A percentile compares a stretch with the other conserved stretches of the same genome.
Evolutionary conservation across 2,329 filamentous ascomycete genomes (phyloP).

Genomic region (Xylariaceae sp.): DNA sequence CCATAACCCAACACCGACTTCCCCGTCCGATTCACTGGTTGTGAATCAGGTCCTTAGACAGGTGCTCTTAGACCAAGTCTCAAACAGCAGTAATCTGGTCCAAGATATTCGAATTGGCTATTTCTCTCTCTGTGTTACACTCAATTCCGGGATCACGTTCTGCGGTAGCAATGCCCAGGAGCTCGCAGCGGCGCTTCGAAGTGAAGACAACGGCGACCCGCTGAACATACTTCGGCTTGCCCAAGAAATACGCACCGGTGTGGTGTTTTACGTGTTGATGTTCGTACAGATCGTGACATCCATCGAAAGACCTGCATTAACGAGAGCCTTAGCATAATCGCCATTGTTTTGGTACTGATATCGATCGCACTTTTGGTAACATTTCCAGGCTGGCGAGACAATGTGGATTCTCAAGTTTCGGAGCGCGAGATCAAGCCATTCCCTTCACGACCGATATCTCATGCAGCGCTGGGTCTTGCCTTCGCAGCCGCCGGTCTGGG

Average conservation of each 20-base stretch:
- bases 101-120: slow-evolving; percentile 1
- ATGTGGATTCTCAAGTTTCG: neutral
- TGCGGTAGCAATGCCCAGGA: neutral
- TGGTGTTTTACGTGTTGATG: neutral
- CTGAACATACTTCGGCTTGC: neutral
- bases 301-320: neutral
- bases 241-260: neutral
- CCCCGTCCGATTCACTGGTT: neutral
- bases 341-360: neutral
- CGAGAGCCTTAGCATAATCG: neutral
- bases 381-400: neutral
- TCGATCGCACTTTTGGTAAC: neutral
- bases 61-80: neutral
- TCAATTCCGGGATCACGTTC: neutral
- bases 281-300: neutral
- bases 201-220: neutral
- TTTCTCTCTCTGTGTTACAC: neutral
- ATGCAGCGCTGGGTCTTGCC: neutral
- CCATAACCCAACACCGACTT: neutral
- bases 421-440: slow-evolving; percentile 1
- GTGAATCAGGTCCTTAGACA: slow-evolving; percentile 1
- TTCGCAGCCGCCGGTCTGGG: neutral
- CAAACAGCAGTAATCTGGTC: neutral
- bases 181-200: neutral
- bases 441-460: neutral